Percentiles rank a stretch among this genome's conserved stretches.
Conservation (phyloP, 768 basidiomycete species). For the Rhodosporidiobolus sp. region DNA sequence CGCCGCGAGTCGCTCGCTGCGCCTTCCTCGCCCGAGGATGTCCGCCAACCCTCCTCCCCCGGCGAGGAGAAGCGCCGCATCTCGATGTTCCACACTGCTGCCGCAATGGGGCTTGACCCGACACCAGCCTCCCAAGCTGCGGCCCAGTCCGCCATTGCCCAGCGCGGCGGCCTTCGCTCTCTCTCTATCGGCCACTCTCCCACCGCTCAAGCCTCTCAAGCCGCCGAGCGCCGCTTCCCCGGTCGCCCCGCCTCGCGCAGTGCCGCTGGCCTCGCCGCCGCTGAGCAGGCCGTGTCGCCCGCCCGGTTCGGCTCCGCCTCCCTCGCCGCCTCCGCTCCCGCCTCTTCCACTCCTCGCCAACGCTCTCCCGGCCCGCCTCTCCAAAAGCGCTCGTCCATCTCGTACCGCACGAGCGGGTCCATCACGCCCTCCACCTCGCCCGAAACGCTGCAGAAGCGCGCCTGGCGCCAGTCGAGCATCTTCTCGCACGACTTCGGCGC, state of each 20-base stretch:
- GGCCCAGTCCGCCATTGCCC: neutral
- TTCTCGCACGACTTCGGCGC: neutral
- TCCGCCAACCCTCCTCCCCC: slow-evolving; percentile 12
- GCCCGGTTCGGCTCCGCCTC: neutral
- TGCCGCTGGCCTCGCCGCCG: neutral
- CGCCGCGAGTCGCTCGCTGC: neutral
- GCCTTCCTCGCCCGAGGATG: slow-evolving; percentile 17
- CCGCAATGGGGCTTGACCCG: slow-evolving; percentile 19
- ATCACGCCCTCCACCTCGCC: neutral
- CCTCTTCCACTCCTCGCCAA: neutral
- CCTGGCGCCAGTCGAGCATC: neutral
- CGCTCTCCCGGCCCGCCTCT: neutral
- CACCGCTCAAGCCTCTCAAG: neutral
- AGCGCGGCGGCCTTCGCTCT: slow-evolving; percentile 30
- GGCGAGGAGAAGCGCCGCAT: slow-evolving; percentile 32
- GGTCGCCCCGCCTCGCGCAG: slow-evolving; percentile 4
- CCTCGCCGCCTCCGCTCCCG: slow-evolving; percentile 5
- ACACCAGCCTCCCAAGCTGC: neutral
- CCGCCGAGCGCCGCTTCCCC: slow-evolving; percentile 23
- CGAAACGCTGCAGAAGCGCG: slow-evolving; percentile 1
- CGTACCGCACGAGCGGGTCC: slow-evolving; percentile 28
- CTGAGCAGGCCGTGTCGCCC: neutral
- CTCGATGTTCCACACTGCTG: slow-evolving; percentile 35
- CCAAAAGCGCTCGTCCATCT: slow-evolving; percentile 33
- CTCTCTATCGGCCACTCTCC: slow-evolving; percentile 32